Conservation (phyloP, 163 green algal species). For the Dunaliella salina region DNA sequence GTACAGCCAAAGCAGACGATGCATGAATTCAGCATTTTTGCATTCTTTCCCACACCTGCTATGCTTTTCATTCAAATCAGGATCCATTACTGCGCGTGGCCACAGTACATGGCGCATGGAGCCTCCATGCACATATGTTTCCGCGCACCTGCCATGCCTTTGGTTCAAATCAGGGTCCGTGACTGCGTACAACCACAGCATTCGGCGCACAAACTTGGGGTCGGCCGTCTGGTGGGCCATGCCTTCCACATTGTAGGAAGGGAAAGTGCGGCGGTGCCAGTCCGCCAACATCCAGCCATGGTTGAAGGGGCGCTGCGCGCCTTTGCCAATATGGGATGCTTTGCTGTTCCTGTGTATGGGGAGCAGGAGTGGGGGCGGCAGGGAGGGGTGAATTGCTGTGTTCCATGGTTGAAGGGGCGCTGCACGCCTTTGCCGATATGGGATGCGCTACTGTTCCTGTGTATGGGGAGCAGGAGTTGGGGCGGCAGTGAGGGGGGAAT, state of each 20-base stretch:
- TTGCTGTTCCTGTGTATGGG: slow-evolving; percentile 40
- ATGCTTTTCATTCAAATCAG: slow-evolving; percentile 53
- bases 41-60: slow-evolving; percentile 8
- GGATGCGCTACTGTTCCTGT: too few species aligned
- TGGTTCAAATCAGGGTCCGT: slow-evolving; percentile 76
- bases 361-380: too few species aligned
- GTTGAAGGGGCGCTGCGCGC: slow-evolving; percentile 73
- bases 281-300: slow-evolving; percentile 44
- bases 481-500: too few species aligned
- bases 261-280: not conserved
- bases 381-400: too few species aligned
- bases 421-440: too few species aligned
- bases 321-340: slow-evolving; percentile 62
- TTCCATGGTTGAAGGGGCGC: too few species aligned
- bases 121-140: too few species aligned
- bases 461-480: too few species aligned
- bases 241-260: not conserved
- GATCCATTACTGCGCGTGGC: slow-evolving; percentile 91
- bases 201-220: slow-evolving; percentile 1
- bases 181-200: slow-evolving; percentile 78
- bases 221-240: not conserved
- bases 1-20: slow-evolving; percentile 62
- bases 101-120: slow-evolving; percentile 21
- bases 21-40: not conserved
- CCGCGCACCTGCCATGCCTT: slow-evolving; percentile 19